Evolutionary conservation across 495 filamentous ascomycete genomes (phyloP), one percentile per base, ranked within the genome.

Genomic region (Neurospora intermedia): DNA sequence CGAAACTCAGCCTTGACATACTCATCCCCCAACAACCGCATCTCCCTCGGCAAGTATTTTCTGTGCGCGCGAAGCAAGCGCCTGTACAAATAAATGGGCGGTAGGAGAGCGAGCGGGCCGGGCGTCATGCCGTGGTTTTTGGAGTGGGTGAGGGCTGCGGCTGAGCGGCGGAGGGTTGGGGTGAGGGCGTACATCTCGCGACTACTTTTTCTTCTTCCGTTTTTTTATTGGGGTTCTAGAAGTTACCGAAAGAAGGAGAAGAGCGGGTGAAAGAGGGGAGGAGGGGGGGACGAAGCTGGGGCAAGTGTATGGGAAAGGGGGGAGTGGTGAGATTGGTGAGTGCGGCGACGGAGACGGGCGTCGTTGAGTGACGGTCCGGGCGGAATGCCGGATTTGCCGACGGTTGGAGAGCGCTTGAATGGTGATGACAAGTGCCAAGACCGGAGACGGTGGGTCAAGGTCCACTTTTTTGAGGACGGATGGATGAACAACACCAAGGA

Each of bases 1-100:
- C 94, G 86, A 75, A 97, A 99, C 83, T 99, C 96, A 45, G 87
- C 87, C 83, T 94, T 97, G 78, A 98, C 84, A 82, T 97, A 99
- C 75, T 91, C 87, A 78, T 99, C 96, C 0, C 96, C 96, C 9
- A 99, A 82, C 4, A 97, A 59, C 31, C 96, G 88, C 89, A 92
- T 90, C 69, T 96, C 88, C 4, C 77, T 77, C 1, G 91, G 89
- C 20, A 99, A 84, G 74, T 91, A 86, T 72, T 89, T 91, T 69
- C 96, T 88, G 82, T 99, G 96, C 1, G 92, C 89, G 74, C 96
- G 91, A 23, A 99, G 85, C 42, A 99, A 77, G 23, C 96, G 89
- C 43, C 96, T 88, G 81, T 98, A 99, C 9, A 99, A 87, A 9
- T 91, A 93, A 42, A 98, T 91, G 1, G 96, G 96, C 4, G 96